Evolutionary conservation across 371 early-diverging fungal genomes (phyloP), one percentile per base, ranked within the genome.

Genomic region (Mucor lusitanicus): DNA sequence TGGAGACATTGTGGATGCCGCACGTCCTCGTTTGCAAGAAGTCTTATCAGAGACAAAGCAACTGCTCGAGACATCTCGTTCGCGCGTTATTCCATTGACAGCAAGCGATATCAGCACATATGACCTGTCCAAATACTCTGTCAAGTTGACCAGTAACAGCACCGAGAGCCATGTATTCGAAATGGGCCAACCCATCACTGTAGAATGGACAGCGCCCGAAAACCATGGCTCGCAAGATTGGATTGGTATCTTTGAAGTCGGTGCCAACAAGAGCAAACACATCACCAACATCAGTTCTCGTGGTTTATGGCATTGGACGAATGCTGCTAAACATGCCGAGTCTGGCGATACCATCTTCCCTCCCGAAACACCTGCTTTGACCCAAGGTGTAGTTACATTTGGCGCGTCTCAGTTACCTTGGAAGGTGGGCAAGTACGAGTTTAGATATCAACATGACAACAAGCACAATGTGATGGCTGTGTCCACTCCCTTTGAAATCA

Each of bases 231-330:
- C 83, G n/a, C 82, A 85, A 57, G 97, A 97, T 77, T 97, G 98
- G 97, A 90, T 98, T 68, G 98, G 97, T 32, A 78, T 97, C 3
- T 98, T 96, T 77, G 86, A 87, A 37, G 87, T 94, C 0, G 86
- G 84, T 0, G 83, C 88, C 23, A 95, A 96, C 76, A 83, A 88
- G 42, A 84, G 86, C 35, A 71, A 76, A n/a, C 87, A 83, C 33
- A 75, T 94, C 37, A 95, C 98, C 27, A 93, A 88, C 11, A 76
- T 85, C 4, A 80, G 86, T 25, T 92, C 93, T n/a, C 84, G 88
- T 60, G 91, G 92, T 6, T 79, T 87, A 6, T 97, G 84, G 84
- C 68, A 71, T 7, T 84, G 84, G 84, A 71, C 50, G 25, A 71
- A 72, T 63, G 60, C 64, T 19, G 37, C 35, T 23, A 48, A 35